Base-by-base conservation (phyloP, 306 rosid genomes). In the Medicago ruthenica region DNA sequence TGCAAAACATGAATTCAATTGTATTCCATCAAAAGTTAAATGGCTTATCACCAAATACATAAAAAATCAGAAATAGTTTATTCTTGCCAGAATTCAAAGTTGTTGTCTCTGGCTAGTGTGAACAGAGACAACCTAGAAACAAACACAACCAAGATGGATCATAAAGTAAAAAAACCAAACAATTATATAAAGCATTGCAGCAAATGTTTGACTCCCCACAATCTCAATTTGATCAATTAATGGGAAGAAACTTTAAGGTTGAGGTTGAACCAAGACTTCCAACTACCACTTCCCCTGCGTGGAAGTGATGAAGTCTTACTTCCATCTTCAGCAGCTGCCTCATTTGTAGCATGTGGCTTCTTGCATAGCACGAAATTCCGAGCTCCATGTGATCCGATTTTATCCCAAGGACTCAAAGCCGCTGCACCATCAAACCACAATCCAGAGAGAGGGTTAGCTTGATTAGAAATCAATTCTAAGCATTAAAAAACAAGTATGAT, bases 201-300 rank as follows among this genome's bases (percentile, higher is more conserved):
- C 39, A 76, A 41, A 73, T 36, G 51, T 47, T 45, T 40, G 55
- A 67, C 1, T 20, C 21, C 21, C 48, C 20, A 54, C 36, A 24
- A 42, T 13, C 64, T 40, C 39, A 68, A 45, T 37, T 34, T 57
- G 63, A 62, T 9, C 53, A 3, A 67, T 84, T 59, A 92, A 65
- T 92, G 98, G 81, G 98, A 87, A 74, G 87, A 86, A 77, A 95
- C 72, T 73, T 86, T 94, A 14, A 81, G 80, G 82, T 79, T 92
- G 76, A 87, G 89, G 59, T 92, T 86, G 84, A 95, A 82, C 97
- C 98, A 92, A 40, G 97, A 60, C 87, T 80, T 95, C 96, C 92
- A 95, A 41, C 87, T 89, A 61, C 96, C 92, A 53, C 69, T 78
- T 16, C 91, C 90, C 84, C 88, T 89, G 77, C 54, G 71, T 5